Evolutionary conservation across 2,329 filamentous ascomycete species (phyloP).

Genomic region (Raffaelea albimanens): DNA sequence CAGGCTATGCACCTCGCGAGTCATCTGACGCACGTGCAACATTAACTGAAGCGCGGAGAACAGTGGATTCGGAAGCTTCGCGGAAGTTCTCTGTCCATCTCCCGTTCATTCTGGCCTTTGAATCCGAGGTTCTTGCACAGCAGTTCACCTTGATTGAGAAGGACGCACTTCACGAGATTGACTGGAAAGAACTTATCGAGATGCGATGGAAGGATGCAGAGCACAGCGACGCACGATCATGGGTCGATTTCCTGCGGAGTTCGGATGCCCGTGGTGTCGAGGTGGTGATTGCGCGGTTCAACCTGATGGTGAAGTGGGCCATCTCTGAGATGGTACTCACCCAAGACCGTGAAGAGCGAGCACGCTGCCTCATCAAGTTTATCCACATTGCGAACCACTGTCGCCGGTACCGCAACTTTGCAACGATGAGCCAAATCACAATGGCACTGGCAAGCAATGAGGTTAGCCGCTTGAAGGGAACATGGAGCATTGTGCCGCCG

Average conservation of each 20-base stretch:
- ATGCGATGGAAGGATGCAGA: constrained; percentile 70
- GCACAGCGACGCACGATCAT: constrained; percentile 58
- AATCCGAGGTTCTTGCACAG: constrained; percentile 68
- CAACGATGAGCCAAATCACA: constrained; percentile 72
- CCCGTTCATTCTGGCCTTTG: constrained; percentile 73
- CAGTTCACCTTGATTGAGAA: constrained; percentile 83
- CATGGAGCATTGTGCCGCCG: constrained; percentile 61
- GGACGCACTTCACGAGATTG: constrained; percentile 75
- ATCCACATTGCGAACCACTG: constrained; percentile 75
- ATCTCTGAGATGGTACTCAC: constrained; percentile 73
- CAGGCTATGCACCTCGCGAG: too few relatives aligned
- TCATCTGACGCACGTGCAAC: too few relatives aligned
- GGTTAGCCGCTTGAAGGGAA: constrained; percentile 55
- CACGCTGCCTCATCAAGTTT: constrained; percentile 67
- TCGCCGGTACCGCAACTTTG: constrained; percentile 69
- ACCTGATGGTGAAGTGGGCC: constrained; percentile 81
- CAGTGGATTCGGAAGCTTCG: constrained; percentile 14
- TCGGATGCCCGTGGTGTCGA: constrained; percentile 68
- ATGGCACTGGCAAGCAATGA: constrained; percentile 69
- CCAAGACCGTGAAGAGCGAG: constrained; percentile 60
- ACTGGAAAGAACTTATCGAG: constrained; percentile 80
- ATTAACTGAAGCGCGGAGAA: constrained; percentile 6
- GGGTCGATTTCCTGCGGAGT: constrained; percentile 71
- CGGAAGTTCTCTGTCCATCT: constrained; percentile 49
- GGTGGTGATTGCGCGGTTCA: constrained; percentile 78